phyloP scores from a whole-genome alignment of 495 filamentous ascomycete species.

The Aspergillus mulundensis region DNA sequence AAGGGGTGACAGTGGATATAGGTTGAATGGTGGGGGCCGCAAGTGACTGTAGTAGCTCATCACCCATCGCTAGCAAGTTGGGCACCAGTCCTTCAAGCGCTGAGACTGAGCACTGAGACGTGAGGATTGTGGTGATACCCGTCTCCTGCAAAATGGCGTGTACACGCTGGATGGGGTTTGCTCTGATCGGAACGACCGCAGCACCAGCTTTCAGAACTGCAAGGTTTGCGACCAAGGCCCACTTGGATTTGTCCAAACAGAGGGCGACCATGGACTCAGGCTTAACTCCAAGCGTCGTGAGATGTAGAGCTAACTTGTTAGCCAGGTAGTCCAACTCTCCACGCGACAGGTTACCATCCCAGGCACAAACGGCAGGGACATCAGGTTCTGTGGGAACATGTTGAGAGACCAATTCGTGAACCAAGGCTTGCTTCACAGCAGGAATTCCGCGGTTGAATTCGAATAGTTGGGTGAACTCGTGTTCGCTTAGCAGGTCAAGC shows the following conservation, averaged over 20 bases:
- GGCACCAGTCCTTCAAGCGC: constrained; percentile 2
- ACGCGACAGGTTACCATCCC: constrained; percentile 34
- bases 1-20: neutral
- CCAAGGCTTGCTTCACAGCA: neutral
- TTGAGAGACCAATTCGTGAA: constrained; percentile 5
- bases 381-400: neutral
- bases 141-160: constrained; percentile 26
- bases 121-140: constrained; percentile 21
- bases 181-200: constrained; percentile 21
- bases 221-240: constrained; percentile 37
- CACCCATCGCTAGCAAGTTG: constrained; percentile 2
- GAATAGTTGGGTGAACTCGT: constrained; percentile 13
- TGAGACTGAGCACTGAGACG: constrained; percentile 8
- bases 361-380: constrained; percentile 4
- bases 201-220: constrained; percentile 34
- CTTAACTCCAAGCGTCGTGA: constrained; percentile 27
- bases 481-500: constrained; percentile 4
- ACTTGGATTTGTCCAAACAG: constrained; percentile 47
- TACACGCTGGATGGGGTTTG: constrained; percentile 26
- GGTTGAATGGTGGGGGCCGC: neutral
- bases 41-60: neutral
- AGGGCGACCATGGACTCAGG: constrained; percentile 46
- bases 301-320: constrained; percentile 25
- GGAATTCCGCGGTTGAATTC: constrained; percentile 3
- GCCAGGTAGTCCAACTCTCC: constrained; percentile 29